Evolutionary conservation across 2,329 filamentous ascomycete genomes (phyloP).

Genomic region (Pyrenochaeta sp.): DNA sequence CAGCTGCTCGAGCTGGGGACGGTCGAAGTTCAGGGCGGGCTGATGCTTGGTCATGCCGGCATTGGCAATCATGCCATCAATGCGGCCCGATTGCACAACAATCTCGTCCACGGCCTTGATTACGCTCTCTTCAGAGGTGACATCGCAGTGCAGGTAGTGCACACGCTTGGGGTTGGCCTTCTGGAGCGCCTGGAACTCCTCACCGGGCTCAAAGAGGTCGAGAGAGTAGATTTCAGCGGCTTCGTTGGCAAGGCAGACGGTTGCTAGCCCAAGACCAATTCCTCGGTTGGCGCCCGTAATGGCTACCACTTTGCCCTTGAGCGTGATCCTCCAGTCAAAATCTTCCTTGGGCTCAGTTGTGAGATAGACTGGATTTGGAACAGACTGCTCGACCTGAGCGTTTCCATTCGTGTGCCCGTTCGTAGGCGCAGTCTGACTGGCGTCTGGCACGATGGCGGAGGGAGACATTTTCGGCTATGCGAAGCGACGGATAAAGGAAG

Average conservation of each 20-base stretch:
- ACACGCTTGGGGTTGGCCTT: slow-evolving; percentile 55
- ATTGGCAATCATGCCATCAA: slow-evolving; percentile 64
- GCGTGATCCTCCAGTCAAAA: slow-evolving; percentile 56
- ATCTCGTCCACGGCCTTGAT: slow-evolving; percentile 57
- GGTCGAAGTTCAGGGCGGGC: slow-evolving; percentile 61
- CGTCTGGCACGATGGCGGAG: slow-evolving; percentile 31
- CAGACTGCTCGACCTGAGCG: slow-evolving; percentile 31
- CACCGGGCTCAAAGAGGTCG: slow-evolving; percentile 57
- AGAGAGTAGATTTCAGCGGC: slow-evolving; percentile 60
- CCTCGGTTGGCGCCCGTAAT: slow-evolving; percentile 45
- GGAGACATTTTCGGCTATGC: slow-evolving; percentile 37
- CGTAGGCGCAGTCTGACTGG: slow-evolving; percentile 22
- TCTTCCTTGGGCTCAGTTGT: slow-evolving; percentile 55
- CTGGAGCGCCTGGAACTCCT: slow-evolving; percentile 55
- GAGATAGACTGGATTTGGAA: slow-evolving; percentile 46
- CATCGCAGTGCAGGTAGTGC: slow-evolving; percentile 58
- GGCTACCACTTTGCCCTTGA: slow-evolving; percentile 53
- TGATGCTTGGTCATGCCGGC: slow-evolving; percentile 63
- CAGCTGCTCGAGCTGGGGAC: slow-evolving; percentile 57
- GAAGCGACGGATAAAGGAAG: slow-evolving; percentile 1
- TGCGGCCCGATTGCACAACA: slow-evolving; percentile 55
- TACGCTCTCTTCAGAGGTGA: slow-evolving; percentile 59
- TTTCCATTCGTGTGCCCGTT: slow-evolving; percentile 13
- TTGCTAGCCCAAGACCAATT: slow-evolving; percentile 58
- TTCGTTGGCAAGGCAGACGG: slow-evolving; percentile 57